These are phyloP conservation scores for Wickerhamomyces strasburgensis DNA, from an alignment of 805 yeast genomes.

Conservation along the genomic window DNA sequence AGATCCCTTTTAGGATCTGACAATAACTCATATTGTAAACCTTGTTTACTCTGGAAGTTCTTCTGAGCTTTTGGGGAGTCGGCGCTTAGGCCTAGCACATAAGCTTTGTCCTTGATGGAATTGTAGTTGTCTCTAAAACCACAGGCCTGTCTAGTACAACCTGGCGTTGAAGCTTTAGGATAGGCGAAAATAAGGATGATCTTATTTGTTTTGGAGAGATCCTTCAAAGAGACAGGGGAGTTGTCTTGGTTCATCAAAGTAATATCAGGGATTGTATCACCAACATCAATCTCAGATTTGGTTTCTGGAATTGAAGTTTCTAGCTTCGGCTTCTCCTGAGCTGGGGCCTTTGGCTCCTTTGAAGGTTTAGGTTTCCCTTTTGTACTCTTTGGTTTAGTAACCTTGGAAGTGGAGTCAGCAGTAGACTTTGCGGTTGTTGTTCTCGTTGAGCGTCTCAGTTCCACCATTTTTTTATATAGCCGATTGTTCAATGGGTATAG, in stretches of 20 bases:
- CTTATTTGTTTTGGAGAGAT: constrained; percentile 34
- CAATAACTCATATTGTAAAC: constrained; percentile 66
- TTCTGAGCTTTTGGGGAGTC: constrained; percentile 79
- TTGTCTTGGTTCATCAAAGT: constrained; percentile 65
- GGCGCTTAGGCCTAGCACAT: constrained; percentile 76
- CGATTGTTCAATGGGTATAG: no score
- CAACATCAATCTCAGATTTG: no score
- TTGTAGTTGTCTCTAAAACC: constrained; percentile 73
- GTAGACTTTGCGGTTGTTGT: constrained; percentile 5
- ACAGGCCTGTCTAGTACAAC: constrained; percentile 92
- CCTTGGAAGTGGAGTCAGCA: no score
- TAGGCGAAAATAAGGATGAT: constrained; percentile 65
- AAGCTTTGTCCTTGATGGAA: constrained; percentile 47
- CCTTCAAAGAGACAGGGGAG: constrained; percentile 46
- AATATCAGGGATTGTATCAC: constrained; percentile 64
- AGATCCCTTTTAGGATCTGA: constrained; percentile 70
- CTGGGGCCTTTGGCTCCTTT: constrained; percentile 3
- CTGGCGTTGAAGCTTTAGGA: constrained; percentile 92
- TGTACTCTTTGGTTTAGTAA: constrained; percentile 18
- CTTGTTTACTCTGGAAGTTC: constrained; percentile 67
- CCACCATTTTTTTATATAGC: constrained; percentile 17
- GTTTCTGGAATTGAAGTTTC: no score
- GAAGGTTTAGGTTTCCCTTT: constrained; percentile 1
- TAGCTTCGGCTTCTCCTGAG: constrained; percentile 1
- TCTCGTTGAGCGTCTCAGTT: constrained; percentile 17